phyloP scores from a whole-genome alignment of 208 protist species.

The Tritrichomonas musculus region DNA sequence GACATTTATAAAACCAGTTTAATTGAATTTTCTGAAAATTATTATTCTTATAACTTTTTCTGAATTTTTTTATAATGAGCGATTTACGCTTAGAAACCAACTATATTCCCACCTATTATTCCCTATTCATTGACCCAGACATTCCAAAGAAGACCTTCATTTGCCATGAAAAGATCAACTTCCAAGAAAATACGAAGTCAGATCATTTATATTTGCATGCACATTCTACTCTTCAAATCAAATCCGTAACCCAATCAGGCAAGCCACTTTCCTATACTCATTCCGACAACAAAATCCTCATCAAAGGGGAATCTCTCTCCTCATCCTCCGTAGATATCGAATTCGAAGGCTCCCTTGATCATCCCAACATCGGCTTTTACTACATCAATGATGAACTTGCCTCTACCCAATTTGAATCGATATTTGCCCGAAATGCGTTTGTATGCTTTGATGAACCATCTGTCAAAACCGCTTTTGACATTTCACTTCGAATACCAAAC shows the following conservation, averaged over 20 bases:
- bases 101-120: no score
- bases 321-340: neutral
- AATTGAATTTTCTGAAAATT: no score
- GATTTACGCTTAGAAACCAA: no score
- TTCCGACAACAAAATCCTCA: neutral
- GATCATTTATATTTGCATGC: neutral
- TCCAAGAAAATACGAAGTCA: no score
- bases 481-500: neutral
- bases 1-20: no score
- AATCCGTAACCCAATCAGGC: neutral
- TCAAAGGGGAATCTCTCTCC: neutral
- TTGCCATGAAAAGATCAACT: no score
- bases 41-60: no score
- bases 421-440: slow-evolving; percentile 40
- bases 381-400: neutral
- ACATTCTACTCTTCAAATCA: neutral
- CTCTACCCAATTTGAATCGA: slow-evolving; percentile 41
- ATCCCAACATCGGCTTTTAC: neutral
- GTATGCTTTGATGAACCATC: slow-evolving; percentile 47
- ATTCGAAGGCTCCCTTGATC: neutral
- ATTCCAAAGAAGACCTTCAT: no score
- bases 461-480: slow-evolving; percentile 3
- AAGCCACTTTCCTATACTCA: neutral
- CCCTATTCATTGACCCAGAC: no score
- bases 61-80: no score